Evolutionary conservation across 441 rosid species (phyloP).

Genomic region (Erodium trifolium): DNA sequence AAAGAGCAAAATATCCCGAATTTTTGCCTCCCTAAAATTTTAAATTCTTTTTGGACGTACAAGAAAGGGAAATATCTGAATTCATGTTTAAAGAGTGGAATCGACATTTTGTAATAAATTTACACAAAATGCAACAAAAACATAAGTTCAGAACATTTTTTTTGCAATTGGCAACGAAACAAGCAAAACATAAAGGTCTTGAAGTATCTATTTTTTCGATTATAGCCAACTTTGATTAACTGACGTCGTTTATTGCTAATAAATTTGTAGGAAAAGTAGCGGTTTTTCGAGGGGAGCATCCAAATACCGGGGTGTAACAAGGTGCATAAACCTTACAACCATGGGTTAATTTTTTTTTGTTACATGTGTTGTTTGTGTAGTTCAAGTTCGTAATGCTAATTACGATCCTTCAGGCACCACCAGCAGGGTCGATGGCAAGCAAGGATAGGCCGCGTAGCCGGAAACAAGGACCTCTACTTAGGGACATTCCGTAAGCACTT

Average conservation of each 20-base stretch:
- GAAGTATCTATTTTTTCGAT: too few species aligned
- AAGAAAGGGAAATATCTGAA: too few species aligned
- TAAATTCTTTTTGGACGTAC: too few species aligned
- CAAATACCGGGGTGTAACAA: constrained; percentile 66
- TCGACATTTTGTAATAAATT: too few species aligned
- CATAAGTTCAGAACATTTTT: too few species aligned
- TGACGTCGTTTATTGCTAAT: background rate
- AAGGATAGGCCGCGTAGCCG: constrained; percentile 30
- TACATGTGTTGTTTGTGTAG: background rate
- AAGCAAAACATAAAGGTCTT: too few species aligned
- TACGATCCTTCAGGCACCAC: constrained; percentile 54
- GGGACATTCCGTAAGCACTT: constrained; percentile 86
- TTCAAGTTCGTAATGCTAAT: background rate
- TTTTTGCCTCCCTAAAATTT: too few species aligned
- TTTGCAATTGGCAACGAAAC: too few species aligned
- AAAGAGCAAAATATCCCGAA: too few species aligned
- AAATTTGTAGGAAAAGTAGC: constrained; percentile 50
- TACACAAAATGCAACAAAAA: too few species aligned
- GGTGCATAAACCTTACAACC: constrained; percentile 27
- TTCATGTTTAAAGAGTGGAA: too few species aligned
- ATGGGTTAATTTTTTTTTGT: background rate
- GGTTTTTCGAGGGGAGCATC: constrained; percentile 80
- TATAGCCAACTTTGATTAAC: too few species aligned
- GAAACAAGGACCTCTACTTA: constrained; percentile 93
- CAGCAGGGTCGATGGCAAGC: constrained; percentile 93